These are phyloP conservation scores for Penicillium paradoxum DNA, from an alignment of 495 filamentous ascomycete genomes.

Conservation along the genomic window DNA sequence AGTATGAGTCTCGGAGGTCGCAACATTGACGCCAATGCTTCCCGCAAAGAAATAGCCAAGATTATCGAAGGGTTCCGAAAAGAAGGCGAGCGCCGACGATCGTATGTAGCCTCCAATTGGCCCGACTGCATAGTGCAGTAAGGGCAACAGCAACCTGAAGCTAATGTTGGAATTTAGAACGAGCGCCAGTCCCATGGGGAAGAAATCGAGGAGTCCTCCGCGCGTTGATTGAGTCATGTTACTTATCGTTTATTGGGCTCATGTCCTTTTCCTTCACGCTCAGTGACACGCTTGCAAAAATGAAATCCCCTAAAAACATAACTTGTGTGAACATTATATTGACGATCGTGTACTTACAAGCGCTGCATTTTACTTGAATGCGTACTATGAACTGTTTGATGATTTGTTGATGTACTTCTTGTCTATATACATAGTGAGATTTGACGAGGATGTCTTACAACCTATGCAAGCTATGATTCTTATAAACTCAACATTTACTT, in stretches of 20 bases:
- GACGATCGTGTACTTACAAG: neutral
- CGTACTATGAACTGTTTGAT: neutral
- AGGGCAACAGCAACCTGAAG: neutral
- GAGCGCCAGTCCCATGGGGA: conserved; percentile 19
- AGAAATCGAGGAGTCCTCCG: conserved; percentile 31
- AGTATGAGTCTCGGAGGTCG: conserved; percentile 85
- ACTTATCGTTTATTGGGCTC: neutral
- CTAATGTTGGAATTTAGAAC: conserved; percentile 6
- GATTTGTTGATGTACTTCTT: too few relatives aligned
- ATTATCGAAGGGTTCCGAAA: conserved; percentile 77
- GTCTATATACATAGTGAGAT: too few relatives aligned
- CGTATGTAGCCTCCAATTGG: conserved; percentile 46
- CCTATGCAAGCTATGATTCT: too few relatives aligned
- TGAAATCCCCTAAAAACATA: neutral
- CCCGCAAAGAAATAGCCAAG: conserved; percentile 80
- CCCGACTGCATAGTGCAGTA: neutral
- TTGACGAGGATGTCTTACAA: too few relatives aligned
- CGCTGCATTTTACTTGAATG: conserved; percentile 6
- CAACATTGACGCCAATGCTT: conserved; percentile 67
- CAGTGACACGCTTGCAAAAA: neutral
- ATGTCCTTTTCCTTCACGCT: neutral
- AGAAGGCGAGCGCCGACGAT: conserved; percentile 75
- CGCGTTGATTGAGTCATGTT: conserved; percentile 27
- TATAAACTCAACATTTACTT: too few relatives aligned
- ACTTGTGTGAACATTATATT: neutral